A percentile compares a stretch with the other conserved stretches of the same genome.
phyloP scores from a whole-genome alignment of 768 basidiomycete genomes.

The Tulasnella sp. region DNA sequence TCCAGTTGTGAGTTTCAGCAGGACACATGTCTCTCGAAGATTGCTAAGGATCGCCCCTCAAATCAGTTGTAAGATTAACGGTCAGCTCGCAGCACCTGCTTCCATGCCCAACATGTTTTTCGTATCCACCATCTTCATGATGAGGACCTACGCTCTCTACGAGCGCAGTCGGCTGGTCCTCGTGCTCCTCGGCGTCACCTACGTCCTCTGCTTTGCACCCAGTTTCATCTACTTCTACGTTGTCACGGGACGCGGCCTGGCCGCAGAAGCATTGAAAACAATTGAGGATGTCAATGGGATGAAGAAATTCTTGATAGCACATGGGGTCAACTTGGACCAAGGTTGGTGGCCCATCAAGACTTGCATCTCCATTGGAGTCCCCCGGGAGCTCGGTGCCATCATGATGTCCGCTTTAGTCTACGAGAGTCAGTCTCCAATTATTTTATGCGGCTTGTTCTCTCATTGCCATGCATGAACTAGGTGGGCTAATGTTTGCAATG shows the following conservation, averaged over 20 bases:
- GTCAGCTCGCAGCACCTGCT: not conserved
- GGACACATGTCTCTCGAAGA: not conserved
- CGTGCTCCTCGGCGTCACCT: not conserved
- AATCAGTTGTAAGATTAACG: slow-evolving; percentile 1
- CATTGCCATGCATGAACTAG: not conserved
- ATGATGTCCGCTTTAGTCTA: not conserved
- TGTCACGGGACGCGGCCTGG: not conserved
- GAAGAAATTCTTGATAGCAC: not conserved
- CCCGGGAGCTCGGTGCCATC: not conserved
- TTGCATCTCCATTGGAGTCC: not conserved
- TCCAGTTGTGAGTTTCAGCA: not conserved
- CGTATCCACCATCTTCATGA: not conserved
- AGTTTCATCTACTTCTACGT: not conserved
- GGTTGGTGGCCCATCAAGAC: not conserved
- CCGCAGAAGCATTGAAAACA: not conserved
- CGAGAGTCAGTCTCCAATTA: not conserved
- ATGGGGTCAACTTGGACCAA: not conserved
- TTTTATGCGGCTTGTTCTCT: not conserved
- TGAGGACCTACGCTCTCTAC: slow-evolving; percentile 10
- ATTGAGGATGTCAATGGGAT: not conserved
- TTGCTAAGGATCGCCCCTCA: not conserved
- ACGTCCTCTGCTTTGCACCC: slow-evolving; percentile 3
- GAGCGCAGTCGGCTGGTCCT: not conserved
- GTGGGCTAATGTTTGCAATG: slow-evolving; percentile 4
- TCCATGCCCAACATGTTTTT: slow-evolving; percentile 1